Evolutionary conservation across 768 basidiomycete genomes (phyloP).

Genomic region (Rickenella mellea): DNA sequence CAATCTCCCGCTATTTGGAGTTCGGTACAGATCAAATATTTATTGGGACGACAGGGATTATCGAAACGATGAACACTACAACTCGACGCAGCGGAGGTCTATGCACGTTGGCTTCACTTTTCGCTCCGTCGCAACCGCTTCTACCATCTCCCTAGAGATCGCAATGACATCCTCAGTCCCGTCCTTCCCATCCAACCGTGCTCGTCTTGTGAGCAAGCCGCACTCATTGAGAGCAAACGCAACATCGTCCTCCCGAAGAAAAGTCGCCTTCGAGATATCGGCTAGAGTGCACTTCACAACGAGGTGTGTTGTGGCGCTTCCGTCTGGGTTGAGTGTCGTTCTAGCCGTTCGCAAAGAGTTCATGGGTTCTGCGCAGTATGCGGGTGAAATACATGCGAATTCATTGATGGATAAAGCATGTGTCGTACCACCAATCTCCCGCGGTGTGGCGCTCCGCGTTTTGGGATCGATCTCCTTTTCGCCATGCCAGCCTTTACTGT

Average conservation of each 20-base stretch:
- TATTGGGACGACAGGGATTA: too few species aligned
- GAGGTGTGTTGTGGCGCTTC: slow-evolving; percentile 63
- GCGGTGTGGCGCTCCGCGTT: too few species aligned
- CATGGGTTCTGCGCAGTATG: slow-evolving; percentile 33
- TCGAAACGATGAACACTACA: slow-evolving; percentile 19
- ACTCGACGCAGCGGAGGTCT: slow-evolving; percentile 45
- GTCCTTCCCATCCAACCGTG: slow-evolving; percentile 18
- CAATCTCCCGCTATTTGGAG: too few species aligned
- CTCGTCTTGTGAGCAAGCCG: slow-evolving; percentile 47
- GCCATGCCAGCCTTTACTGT: slow-evolving; percentile 68
- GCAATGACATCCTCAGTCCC: slow-evolving; percentile 43
- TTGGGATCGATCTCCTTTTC: too few species aligned
- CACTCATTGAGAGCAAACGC: slow-evolving; percentile 86
- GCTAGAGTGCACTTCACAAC: slow-evolving; percentile 61
- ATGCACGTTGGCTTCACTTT: slow-evolving; percentile 65
- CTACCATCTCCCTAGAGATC: slow-evolving; percentile 58
- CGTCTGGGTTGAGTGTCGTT: slow-evolving; percentile 50
- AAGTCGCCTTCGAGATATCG: slow-evolving; percentile 71
- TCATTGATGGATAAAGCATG: too few species aligned
- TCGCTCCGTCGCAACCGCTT: slow-evolving; percentile 55
- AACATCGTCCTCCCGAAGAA: slow-evolving; percentile 76
- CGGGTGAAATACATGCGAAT: too few species aligned
- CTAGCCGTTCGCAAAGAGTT: slow-evolving; percentile 46
- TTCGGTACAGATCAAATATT: too few species aligned
- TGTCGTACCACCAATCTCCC: too few species aligned